Base-by-base conservation (phyloP, 1,139 yeast species). In the Yamadazyma songkhlaensis region DNA sequence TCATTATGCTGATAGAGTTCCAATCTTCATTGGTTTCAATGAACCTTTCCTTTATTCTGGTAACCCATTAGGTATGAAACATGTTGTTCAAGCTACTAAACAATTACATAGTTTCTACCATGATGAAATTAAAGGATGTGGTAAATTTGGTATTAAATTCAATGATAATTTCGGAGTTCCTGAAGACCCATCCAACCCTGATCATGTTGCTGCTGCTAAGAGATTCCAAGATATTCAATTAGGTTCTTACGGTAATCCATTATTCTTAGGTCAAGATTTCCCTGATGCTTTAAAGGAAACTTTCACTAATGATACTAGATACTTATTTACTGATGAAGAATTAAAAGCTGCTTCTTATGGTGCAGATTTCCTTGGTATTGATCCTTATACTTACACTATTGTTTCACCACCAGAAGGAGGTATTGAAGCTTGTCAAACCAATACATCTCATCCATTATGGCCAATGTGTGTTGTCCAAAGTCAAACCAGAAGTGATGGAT, bases 311-410 rank as follows among this genome's bases (percentile, higher is more conserved):
- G 34, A 43, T 6, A 38, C 49, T n/a, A 39, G 38, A 6, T 45
- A 41, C 35, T 32, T 38, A 11, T 57, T 61, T 42, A 52, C 63
- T 9, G 49, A 38, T 1, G 62, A 54, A 21, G 65, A 64, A 41
- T 49, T 53, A 32, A 14, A 39, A 22, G 40, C 46, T 12, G 49
- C 61, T 21, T 39, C 49, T 5, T 51, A 50, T 12, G 51, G 60
- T 1, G 38, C 56, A 5, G 70, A 64, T 38, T 64, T 59, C 48
- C 57, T 60, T 32, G 67, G 68, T 22, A 51, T 64, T 48, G 68
- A 64, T 38, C 59, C 62, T 10, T 64, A 64, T 43, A 60, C 67
- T n/a, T 58, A 60, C 25, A 42, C 42, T n/a, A 40, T 47, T 9
- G 43, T 47, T n/a, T 44, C 50, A 17, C 52, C 57, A 9, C 55